Evolutionary conservation across 1,284 basidiomycete species (phyloP).

Genomic region (Mycosarcoma maydis): DNA sequence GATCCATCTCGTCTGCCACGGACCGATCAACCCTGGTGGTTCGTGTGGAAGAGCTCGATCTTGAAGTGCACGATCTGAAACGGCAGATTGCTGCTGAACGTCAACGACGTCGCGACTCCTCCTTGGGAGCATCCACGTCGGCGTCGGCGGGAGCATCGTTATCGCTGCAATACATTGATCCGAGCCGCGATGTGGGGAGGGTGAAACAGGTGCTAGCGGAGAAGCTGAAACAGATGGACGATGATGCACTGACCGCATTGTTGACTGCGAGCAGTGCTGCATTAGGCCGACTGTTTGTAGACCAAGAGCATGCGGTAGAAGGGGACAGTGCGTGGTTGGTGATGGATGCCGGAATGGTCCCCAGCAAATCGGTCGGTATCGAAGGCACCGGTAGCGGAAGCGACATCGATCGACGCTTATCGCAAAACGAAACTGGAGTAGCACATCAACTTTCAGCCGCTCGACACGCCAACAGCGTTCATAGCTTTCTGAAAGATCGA

Average conservation of each 20-base stretch:
- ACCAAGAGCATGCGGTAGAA: neutral
- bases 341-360: slow-evolving; percentile 9
- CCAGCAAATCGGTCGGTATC: slow-evolving; percentile 32
- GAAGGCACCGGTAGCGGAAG: slow-evolving; percentile 26
- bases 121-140: neutral
- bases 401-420: slow-evolving; percentile 26
- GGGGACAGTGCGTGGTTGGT: neutral
- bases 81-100: slow-evolving; percentile 21
- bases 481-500: slow-evolving; percentile 23
- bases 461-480: slow-evolving; percentile 1
- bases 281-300: slow-evolving; percentile 3
- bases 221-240: slow-evolving; percentile 23
- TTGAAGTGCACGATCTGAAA: slow-evolving; percentile 25
- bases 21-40: slow-evolving; percentile 24
- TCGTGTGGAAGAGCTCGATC: slow-evolving; percentile 26
- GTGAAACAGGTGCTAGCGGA: slow-evolving; percentile 11
- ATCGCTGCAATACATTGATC: slow-evolving; percentile 6
- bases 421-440: no score
- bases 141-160: neutral
- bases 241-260: slow-evolving; percentile 32
- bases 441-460: neutral
- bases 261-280: slow-evolving; percentile 3
- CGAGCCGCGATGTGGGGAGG: neutral
- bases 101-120: slow-evolving; percentile 5
- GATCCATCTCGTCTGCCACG: slow-evolving; percentile 18